These are phyloP conservation scores for Gossypium gossypioides DNA, from an alignment of 441 rosid genomes.

Conservation along the genomic window DNA sequence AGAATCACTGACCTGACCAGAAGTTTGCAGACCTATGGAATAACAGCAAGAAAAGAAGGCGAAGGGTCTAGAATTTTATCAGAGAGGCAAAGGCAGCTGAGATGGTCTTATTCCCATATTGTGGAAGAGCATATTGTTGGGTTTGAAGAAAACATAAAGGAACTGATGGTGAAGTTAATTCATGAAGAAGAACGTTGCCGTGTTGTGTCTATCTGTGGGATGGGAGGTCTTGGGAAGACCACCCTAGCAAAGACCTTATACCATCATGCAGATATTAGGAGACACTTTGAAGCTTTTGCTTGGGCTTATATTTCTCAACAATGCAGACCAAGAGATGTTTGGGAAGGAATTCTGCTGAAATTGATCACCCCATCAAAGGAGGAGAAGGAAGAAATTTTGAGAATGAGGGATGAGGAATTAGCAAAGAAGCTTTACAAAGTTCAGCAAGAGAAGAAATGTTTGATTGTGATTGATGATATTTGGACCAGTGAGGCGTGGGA, in stretches of 20 bases:
- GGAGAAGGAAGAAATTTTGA: conserved; percentile 15
- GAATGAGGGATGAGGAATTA: conserved; percentile 20
- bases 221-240: conserved; percentile 25
- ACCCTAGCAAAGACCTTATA: conserved; percentile 19
- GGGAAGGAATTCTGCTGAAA: conserved; percentile 12
- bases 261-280: conserved; percentile 11
- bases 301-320: conserved; percentile 32
- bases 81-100: conserved; percentile 5
- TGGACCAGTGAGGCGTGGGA: conserved; percentile 23
- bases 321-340: conserved; percentile 14
- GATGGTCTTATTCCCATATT: conserved; percentile 15
- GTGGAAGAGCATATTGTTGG: conserved; percentile 20
- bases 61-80: conserved; percentile 5
- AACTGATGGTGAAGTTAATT: conserved; percentile 3
- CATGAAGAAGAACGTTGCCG: not conserved
- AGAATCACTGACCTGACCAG: conserved; percentile 15
- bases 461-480: conserved; percentile 30
- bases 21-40: conserved; percentile 11
- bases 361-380: conserved; percentile 12
- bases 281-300: conserved; percentile 19
- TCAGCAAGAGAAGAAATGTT: conserved; percentile 18
- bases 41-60: not conserved
- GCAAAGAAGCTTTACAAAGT: conserved; percentile 8
- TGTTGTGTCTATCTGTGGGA: conserved; percentile 17
- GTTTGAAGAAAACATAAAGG: conserved; percentile 8